Conservation (phyloP, 257 asterid genomes). For the Plantago elongata region DNA sequence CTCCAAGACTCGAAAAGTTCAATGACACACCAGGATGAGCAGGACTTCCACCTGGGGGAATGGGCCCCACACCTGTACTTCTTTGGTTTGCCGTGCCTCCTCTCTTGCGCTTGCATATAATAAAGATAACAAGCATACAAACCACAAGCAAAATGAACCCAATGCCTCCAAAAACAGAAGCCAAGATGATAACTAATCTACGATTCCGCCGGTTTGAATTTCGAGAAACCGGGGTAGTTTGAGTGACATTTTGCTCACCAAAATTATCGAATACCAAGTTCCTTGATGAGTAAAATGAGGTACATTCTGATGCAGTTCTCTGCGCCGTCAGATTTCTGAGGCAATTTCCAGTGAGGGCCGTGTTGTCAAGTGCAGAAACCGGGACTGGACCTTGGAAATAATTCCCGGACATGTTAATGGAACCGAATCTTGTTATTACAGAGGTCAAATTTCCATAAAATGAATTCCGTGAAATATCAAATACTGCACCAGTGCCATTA, state of each 20-base stretch:
- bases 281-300: constrained; percentile 59
- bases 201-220: constrained; percentile 36
- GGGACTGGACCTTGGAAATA: constrained; percentile 78
- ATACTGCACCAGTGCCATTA: constrained; percentile 33
- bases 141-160: constrained; percentile 48
- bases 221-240: constrained; percentile 39
- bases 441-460: constrained; percentile 72
- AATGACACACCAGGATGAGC: constrained; percentile 45
- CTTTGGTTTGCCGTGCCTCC: constrained; percentile 42
- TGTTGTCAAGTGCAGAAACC: constrained; percentile 40
- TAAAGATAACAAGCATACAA: constrained; percentile 28
- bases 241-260: constrained; percentile 48
- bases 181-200: constrained; percentile 49
- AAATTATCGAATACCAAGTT: constrained; percentile 73
- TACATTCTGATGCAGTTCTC: constrained; percentile 56
- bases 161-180: constrained; percentile 62
- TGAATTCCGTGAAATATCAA: constrained; percentile 60
- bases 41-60: constrained; percentile 50
- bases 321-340: constrained; percentile 50
- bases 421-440: constrained; percentile 43
- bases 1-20: constrained; percentile 60
- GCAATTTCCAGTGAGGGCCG: constrained; percentile 48
- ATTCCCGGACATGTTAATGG: constrained; percentile 60
- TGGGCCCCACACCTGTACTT: constrained; percentile 60
- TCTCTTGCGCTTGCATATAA: constrained; percentile 59